A percentile compares a stretch with the other conserved stretches of the same genome.
Evolutionary conservation across 2,329 filamentous ascomycete species (phyloP).

Genomic region (Fonsecaea erecta): DNA sequence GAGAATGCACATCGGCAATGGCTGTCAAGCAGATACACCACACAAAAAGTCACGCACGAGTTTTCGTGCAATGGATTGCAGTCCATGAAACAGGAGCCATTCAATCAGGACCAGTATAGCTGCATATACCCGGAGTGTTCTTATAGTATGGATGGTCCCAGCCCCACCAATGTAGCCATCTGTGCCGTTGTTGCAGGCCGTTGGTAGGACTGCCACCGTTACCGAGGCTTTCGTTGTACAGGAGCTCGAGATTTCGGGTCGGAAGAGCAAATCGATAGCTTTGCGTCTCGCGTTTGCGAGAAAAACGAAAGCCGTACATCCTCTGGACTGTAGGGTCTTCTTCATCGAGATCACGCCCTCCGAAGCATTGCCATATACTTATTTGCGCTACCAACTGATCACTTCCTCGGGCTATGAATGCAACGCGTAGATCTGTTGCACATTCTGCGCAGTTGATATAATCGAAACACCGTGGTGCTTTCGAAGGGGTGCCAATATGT

Average conservation of each 20-base stretch:
- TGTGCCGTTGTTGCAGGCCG: conserved; percentile 20
- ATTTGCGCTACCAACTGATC: conserved; percentile 8
- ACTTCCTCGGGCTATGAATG: not conserved
- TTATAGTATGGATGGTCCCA: not conserved
- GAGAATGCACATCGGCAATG: conserved; percentile 1
- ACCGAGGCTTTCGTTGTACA: conserved; percentile 15
- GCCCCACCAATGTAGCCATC: conserved; percentile 16
- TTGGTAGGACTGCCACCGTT: conserved; percentile 9
- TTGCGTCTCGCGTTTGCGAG: not conserved
- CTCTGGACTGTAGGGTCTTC: conserved; percentile 1
- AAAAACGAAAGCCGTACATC: conserved; percentile 1
- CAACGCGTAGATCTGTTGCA: conserved; percentile 19
- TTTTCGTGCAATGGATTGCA: not conserved
- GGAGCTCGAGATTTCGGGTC: conserved; percentile 21
- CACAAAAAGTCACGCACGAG: conserved; percentile 7
- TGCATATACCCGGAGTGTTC: conserved; percentile 1
- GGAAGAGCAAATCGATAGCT: conserved; percentile 3
- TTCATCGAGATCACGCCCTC: conserved; percentile 17
- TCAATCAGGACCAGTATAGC: conserved; percentile 8
- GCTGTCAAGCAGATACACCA: conserved; percentile 7
- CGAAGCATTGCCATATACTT: conserved; percentile 18
- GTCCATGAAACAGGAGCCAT: not conserved
- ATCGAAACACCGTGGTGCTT: conserved; percentile 10
- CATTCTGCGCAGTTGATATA: conserved; percentile 17
- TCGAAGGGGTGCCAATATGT: conserved; percentile 1